Evolutionary conservation across 2,329 filamentous ascomycete species (phyloP), one percentile per base, ranked within the genome.

Genomic region (Blastomyces emzantsi): DNA sequence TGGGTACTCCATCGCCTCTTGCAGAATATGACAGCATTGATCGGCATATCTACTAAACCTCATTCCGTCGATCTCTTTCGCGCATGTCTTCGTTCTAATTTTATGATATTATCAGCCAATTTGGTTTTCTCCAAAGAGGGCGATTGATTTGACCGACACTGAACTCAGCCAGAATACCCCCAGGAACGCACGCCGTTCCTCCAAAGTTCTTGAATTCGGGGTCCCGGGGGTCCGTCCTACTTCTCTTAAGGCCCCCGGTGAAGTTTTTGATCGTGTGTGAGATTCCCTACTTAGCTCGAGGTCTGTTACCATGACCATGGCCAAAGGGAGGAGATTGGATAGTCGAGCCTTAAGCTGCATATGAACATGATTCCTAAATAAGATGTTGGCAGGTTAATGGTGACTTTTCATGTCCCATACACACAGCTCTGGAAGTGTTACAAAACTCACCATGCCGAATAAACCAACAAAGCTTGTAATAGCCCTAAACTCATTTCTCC

Each of bases 91-190:
- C 52, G 30, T 55, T 55, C 52, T 55, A 55, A 36, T 36, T 28
- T 36, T 28, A 55, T n/a, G 43, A 45, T 45, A 45, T 45, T 45
- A n/a, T 45, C 25, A 55, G 52, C 13, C 25, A 55, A 3, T 30
- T 25, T 28, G 3, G 25, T 19, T 36, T 55, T 55, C 1, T 8
- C 11, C 19, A 13, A 55, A 55, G 13, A 22, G 52, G 22, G 7
- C 5, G 1, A 25, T 55, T 28, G 3, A 55, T 55, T 55, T 55
- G 52, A 55, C 52, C 30, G 25, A 55, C 52, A 55, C 30, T 55
- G 52, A 55, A 55, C 52, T 55, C 30, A 55, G 30, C 52, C 52
- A 55, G 30, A 55, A 55, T 36, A 55, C 52, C 30, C 52, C 52
- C 7, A 55, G 52, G 25, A 55, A 36, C 4, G 30, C 19, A 28